Conservation (phyloP, 2,329 filamentous ascomycete genomes). For the Aspergillus thermomutatus region DNA sequence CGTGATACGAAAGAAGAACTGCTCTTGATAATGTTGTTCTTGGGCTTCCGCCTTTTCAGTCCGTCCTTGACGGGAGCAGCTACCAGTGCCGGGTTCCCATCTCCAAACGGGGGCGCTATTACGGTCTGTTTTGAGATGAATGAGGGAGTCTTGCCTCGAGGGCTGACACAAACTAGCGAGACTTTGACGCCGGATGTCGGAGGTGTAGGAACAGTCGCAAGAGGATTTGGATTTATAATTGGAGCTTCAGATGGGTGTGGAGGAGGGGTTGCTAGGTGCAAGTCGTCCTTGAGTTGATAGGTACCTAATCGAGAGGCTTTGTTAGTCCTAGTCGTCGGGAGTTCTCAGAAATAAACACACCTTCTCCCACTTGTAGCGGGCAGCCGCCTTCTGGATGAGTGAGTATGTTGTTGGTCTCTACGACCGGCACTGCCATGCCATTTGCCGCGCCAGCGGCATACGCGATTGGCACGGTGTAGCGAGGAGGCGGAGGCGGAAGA, state of each 20-base stretch:
- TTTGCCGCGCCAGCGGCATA: slow-evolving; percentile 70
- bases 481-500: slow-evolving; percentile 75
- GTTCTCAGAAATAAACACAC: slow-evolving; percentile 45
- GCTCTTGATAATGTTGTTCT: slow-evolving; percentile 97
- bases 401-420: slow-evolving; percentile 92
- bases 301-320: slow-evolving; percentile 58
- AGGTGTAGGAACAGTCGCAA: slow-evolving; percentile 80
- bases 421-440: slow-evolving; percentile 67
- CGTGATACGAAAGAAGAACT: slow-evolving; percentile 98
- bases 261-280: slow-evolving; percentile 88
- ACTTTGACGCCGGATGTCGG: slow-evolving; percentile 81
- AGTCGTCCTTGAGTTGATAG: slow-evolving; percentile 84
- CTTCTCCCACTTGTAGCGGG: slow-evolving; percentile 91
- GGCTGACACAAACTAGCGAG: slow-evolving; percentile 70
- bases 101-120: slow-evolving; percentile 69
- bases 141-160: slow-evolving; percentile 46
- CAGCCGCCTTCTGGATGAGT: slow-evolving; percentile 78
- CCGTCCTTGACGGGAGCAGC: slow-evolving; percentile 62
- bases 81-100: slow-evolving; percentile 73
- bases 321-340: background rate
- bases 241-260: slow-evolving; percentile 93
- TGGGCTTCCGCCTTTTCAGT: slow-evolving; percentile 81
- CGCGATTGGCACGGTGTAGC: slow-evolving; percentile 72
- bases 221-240: slow-evolving; percentile 80
- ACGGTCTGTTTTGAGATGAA: slow-evolving; percentile 48